Evolutionary conservation across 164 flowering plant species (phyloP).

Genomic region (Nymphaea colorata): DNA sequence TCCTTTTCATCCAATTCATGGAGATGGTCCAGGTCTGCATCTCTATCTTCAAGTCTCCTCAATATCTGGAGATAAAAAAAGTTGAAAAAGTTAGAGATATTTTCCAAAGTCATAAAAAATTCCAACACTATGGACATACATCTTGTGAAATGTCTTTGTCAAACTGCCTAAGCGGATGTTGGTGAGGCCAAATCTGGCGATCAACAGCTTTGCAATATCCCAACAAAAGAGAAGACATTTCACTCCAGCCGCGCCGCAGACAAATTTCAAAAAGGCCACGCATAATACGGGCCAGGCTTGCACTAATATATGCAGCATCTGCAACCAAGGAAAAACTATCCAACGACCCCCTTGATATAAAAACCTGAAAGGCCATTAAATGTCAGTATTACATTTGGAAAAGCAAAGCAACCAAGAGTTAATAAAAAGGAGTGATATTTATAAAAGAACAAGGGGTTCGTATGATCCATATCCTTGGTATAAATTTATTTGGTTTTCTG

Average conservation of each 20-base stretch:
- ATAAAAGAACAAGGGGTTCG: no score
- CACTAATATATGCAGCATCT: constrained; percentile 97
- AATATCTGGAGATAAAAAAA: constrained; percentile 37
- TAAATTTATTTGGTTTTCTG: no score
- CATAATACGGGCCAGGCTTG: constrained; percentile 98
- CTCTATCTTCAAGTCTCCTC: constrained; percentile 90
- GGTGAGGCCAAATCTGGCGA: constrained; percentile 96
- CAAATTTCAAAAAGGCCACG: constrained; percentile 95
- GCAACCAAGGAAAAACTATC: constrained; percentile 82
- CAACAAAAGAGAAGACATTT: constrained; percentile 79
- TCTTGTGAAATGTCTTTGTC: constrained; percentile 75
- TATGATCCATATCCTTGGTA: no score
- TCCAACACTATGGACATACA: constrained; percentile 27
- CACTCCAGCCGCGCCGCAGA: constrained; percentile 96
- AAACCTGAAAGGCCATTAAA: constrained; percentile 45
- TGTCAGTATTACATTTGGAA: no score
- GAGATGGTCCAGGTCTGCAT: constrained; percentile 68
- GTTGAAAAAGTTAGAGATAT: background rate
- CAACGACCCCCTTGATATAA: constrained; percentile 82
- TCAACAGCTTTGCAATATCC: constrained; percentile 98
- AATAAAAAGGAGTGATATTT: no score
- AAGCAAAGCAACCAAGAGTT: no score
- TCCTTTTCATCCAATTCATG: constrained; percentile 94
- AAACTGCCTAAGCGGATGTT: constrained; percentile 96
- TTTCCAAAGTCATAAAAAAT: background rate